phyloP scores from a whole-genome alignment of 2,329 filamentous ascomycete genomes.

The Hypoxylon sp. region DNA sequence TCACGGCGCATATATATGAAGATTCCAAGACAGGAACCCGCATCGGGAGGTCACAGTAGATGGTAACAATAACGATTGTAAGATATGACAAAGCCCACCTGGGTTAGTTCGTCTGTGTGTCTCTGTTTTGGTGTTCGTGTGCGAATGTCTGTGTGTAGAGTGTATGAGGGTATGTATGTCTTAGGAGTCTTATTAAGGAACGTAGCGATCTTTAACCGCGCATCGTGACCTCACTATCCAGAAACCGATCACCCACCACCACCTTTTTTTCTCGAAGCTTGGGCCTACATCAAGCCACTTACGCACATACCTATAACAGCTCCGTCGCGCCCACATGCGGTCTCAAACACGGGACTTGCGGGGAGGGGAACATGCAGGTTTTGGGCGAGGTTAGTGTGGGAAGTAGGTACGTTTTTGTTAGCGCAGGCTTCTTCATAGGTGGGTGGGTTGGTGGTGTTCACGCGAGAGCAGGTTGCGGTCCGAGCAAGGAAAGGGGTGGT shows the following conservation, averaged over 20 bases:
- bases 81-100: constrained; percentile 36
- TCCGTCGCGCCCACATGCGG: constrained; percentile 38
- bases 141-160: too few relatives aligned
- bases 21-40: constrained; percentile 39
- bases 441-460: constrained; percentile 36
- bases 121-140: too few relatives aligned
- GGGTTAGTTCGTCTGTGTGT: not conserved
- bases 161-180: not conserved
- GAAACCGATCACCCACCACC: not conserved
- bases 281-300: constrained; percentile 16
- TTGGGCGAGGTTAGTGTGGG: constrained; percentile 15
- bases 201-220: constrained; percentile 14
- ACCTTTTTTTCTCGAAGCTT: constrained; percentile 4
- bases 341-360: constrained; percentile 43
- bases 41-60: constrained; percentile 31
- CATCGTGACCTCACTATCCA: constrained; percentile 25
- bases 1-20: constrained; percentile 44
- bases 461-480: constrained; percentile 40
- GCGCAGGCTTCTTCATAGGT: constrained; percentile 21
- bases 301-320: constrained; percentile 19
- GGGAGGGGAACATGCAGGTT: constrained; percentile 34
- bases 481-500: constrained; percentile 32
- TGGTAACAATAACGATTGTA: constrained; percentile 28
- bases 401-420: constrained; percentile 16
- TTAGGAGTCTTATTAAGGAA: constrained; percentile 8